phyloP scores from a whole-genome alignment of 2,329 filamentous ascomycete species.

The Neonectria faginata region DNA sequence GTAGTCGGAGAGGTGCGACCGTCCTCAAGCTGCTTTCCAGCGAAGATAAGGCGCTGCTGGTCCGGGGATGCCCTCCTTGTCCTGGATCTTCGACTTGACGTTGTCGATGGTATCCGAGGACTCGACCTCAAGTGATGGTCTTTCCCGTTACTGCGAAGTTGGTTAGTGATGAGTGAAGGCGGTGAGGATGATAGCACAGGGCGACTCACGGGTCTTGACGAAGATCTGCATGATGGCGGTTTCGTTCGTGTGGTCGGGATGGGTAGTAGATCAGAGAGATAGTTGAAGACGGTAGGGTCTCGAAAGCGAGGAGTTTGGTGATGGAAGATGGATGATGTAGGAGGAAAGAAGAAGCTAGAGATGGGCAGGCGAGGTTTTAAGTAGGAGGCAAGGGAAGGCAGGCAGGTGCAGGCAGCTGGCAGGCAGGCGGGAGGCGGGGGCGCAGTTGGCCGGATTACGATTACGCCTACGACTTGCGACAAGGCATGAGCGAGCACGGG shows the following conservation, averaged over 20 bases:
- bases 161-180: constrained; percentile 38
- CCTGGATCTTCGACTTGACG: constrained; percentile 97
- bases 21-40: constrained; percentile 96
- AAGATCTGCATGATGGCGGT: constrained; percentile 90
- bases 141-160: constrained; percentile 74
- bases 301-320: constrained; percentile 27
- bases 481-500: constrained; percentile 18
- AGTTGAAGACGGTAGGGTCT: constrained; percentile 23
- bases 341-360: constrained; percentile 32
- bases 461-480: constrained; percentile 14
- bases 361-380: constrained; percentile 48
- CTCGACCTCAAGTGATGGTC: constrained; percentile 75
- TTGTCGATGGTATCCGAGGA: constrained; percentile 96
- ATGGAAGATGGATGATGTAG: constrained; percentile 31
- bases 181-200: constrained; percentile 30
- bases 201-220: constrained; percentile 88
- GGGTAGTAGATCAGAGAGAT: constrained; percentile 31
- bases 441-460: constrained; percentile 42
- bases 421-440: constrained; percentile 44
- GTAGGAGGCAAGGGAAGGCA: constrained; percentile 45
- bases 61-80: constrained; percentile 99
- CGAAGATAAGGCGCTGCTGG: constrained; percentile 96
- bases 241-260: constrained; percentile 44
- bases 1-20: constrained; percentile 72
- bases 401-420: constrained; percentile 43